phyloP scores from a whole-genome alignment of 768 basidiomycete genomes.

The Tulasnella sp. region DNA sequence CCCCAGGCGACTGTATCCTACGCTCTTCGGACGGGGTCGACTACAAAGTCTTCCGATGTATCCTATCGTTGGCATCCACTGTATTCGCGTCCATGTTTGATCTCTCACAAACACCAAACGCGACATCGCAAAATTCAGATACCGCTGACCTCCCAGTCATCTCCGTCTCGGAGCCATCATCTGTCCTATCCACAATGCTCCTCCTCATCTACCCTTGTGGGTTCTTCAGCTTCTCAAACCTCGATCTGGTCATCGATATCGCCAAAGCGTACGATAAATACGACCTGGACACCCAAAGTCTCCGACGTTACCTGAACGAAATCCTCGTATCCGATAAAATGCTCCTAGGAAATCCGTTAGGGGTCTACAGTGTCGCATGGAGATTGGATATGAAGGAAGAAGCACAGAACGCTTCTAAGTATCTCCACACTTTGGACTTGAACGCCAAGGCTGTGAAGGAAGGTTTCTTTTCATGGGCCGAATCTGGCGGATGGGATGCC shows the following conservation, averaged over 20 bases:
- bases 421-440: neutral
- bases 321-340: neutral
- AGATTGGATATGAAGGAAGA: neutral
- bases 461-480: neutral
- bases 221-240: neutral
- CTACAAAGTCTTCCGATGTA: neutral
- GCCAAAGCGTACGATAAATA: conserved; percentile 3
- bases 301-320: neutral
- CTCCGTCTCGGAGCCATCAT: neutral
- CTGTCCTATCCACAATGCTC: neutral
- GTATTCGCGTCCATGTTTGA: conserved; percentile 5
- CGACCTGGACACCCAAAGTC: neutral
- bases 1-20: neutral
- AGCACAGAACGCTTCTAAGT: neutral
- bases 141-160: neutral
- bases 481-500: neutral
- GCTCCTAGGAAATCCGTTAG: neutral
- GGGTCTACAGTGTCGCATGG: neutral
- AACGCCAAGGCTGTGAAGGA: neutral
- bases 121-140: neutral
- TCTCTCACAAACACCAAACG: neutral
- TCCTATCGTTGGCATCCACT: neutral
- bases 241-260: neutral
- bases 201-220: neutral
- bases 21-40: neutral